Conservation (phyloP, 2,329 filamentous ascomycete species). For the Fragosphaeria purpurea region DNA sequence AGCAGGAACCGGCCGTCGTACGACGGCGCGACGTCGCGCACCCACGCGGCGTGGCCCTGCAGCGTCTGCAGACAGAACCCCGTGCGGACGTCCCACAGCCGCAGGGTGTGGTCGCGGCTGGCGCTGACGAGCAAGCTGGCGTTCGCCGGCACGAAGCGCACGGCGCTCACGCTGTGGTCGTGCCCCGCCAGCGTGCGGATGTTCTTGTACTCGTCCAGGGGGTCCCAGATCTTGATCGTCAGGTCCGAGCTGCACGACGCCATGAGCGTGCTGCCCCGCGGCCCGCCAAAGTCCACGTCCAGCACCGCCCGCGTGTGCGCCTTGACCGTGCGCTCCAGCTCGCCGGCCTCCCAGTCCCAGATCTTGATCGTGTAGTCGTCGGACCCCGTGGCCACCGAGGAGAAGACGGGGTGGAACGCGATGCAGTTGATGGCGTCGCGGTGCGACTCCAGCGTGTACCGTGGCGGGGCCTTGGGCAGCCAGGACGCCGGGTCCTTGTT, state of each 20-base stretch:
- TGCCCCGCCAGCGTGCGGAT: slow-evolving; percentile 84
- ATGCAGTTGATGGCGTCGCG: slow-evolving; percentile 73
- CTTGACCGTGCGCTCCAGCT: slow-evolving; percentile 82
- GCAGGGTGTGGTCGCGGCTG: slow-evolving; percentile 72
- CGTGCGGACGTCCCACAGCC: slow-evolving; percentile 88
- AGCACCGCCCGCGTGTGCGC: slow-evolving; percentile 83
- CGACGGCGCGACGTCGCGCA: slow-evolving; percentile 77
- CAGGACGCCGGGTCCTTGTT: slow-evolving; percentile 79
- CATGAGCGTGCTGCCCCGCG: slow-evolving; percentile 66
- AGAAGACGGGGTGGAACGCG: slow-evolving; percentile 87
- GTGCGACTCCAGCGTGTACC: slow-evolving; percentile 77
- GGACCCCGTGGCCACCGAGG: slow-evolving; percentile 78
- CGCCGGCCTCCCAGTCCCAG: slow-evolving; percentile 93
- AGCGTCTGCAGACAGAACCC: slow-evolving; percentile 91
- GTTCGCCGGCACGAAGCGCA: slow-evolving; percentile 77
- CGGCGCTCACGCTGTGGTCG: slow-evolving; percentile 81
- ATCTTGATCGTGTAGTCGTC: slow-evolving; percentile 94
- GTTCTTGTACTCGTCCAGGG: slow-evolving; percentile 87
- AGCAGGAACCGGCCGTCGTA: slow-evolving; percentile 74
- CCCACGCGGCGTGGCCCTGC: slow-evolving; percentile 77
- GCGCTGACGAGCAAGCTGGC: slow-evolving; percentile 81
- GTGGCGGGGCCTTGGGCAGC: slow-evolving; percentile 74
- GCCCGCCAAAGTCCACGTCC: slow-evolving; percentile 84
- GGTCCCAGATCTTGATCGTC: slow-evolving; percentile 93
- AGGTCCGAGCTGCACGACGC: slow-evolving; percentile 79